Conservation (phyloP, 2,329 filamentous ascomycete species). For the Pseudogymnoascus sp. region DNA sequence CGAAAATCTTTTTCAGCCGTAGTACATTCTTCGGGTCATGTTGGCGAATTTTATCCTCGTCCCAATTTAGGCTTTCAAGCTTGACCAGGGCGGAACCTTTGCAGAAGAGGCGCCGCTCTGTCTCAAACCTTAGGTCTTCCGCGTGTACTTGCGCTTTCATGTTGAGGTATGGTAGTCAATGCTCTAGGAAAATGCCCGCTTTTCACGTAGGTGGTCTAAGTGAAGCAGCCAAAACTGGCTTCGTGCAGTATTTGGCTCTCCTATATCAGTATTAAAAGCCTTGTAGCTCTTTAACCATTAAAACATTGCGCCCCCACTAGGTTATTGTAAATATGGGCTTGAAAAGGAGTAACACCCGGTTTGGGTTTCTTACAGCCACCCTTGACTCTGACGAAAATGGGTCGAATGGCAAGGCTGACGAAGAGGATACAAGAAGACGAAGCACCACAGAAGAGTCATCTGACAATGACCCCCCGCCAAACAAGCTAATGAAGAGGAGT, state of each 20-base stretch:
- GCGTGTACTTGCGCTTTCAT: constrained; percentile 12
- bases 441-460: neutral
- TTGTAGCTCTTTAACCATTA: neutral
- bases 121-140: constrained; percentile 15
- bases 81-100: constrained; percentile 15
- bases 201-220: constrained; percentile 9
- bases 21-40: no score
- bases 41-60: constrained; percentile 12
- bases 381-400: constrained; percentile 1
- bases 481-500: constrained; percentile 13
- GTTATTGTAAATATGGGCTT: constrained; percentile 11
- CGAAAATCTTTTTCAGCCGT: no score
- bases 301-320: neutral
- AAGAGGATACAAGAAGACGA: no score
- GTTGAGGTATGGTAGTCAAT: neutral
- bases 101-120: constrained; percentile 13
- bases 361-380: constrained; percentile 8
- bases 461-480: constrained; percentile 9
- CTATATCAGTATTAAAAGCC: constrained; percentile 12
- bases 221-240: constrained; percentile 10
- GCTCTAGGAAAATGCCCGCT: neutral
- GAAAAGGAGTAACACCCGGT: constrained; percentile 11
- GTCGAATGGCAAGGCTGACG: neutral
- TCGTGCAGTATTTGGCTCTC: constrained; percentile 12
- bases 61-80: constrained; percentile 15